Conservation (phyloP, 768 basidiomycete species). For the Suillus hirtellus region DNA sequence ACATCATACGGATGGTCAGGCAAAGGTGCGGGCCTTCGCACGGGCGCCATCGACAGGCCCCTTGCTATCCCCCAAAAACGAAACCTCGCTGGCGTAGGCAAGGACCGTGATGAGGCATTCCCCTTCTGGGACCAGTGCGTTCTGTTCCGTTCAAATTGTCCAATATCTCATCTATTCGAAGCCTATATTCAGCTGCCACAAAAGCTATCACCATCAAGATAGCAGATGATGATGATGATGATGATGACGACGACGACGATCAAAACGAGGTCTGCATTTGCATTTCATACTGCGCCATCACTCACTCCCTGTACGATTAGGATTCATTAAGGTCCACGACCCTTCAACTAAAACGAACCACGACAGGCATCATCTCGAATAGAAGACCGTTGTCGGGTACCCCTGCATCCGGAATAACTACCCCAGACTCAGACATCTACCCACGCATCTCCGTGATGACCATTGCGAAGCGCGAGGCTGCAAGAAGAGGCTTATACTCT, state of each 20-base stretch:
- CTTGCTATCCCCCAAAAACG: constrained; percentile 82
- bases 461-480: constrained; percentile 76
- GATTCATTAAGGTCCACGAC: constrained; percentile 18
- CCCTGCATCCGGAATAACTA: constrained; percentile 46
- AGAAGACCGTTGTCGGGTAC: constrained; percentile 56
- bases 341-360: constrained; percentile 53
- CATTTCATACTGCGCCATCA: constrained; percentile 6
- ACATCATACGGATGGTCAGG: constrained; percentile 87
- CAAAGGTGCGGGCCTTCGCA: constrained; percentile 79
- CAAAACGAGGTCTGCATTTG: constrained; percentile 9
- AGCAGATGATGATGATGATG: constrained; percentile 51
- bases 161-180: constrained; percentile 11
- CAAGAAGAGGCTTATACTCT: constrained; percentile 72
- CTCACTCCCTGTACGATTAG: constrained; percentile 14
- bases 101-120: constrained; percentile 92
- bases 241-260: constrained; percentile 25
- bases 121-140: constrained; percentile 98
- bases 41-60: constrained; percentile 77
- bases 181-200: constrained; percentile 77
- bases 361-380: constrained; percentile 76
- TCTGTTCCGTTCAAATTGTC: constrained; percentile 5
- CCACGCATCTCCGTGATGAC: constrained; percentile 55
- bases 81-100: constrained; percentile 83
- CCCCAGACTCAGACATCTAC: constrained; percentile 32
- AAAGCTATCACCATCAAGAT: constrained; percentile 78